Conservation (phyloP, 495 filamentous ascomycete species). For the Jackrogersella minutella region DNA sequence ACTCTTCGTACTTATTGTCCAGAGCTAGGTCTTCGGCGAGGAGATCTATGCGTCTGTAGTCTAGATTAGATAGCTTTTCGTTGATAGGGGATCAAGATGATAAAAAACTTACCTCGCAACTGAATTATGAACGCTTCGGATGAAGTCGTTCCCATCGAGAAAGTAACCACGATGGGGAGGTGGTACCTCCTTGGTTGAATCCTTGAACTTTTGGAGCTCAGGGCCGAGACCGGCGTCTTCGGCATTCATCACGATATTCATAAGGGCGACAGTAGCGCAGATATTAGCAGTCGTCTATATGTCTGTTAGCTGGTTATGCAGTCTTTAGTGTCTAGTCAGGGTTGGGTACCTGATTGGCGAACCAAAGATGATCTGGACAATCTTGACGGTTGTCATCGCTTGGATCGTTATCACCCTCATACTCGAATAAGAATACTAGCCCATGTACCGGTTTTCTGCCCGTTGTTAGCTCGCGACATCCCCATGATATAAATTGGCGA, state of each 20-base stretch:
- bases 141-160: slow-evolving; percentile 75
- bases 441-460: slow-evolving; percentile 76
- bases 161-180: slow-evolving; percentile 78
- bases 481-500: neutral
- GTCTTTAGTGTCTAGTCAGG: neutral
- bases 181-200: slow-evolving; percentile 69
- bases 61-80: neutral
- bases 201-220: slow-evolving; percentile 72
- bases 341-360: slow-evolving; percentile 81
- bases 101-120: slow-evolving; percentile 71
- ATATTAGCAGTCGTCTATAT: slow-evolving; percentile 76
- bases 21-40: slow-evolving; percentile 77
- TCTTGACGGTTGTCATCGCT: slow-evolving; percentile 38
- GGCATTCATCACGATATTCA: slow-evolving; percentile 92
- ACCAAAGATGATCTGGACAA: slow-evolving; percentile 82
- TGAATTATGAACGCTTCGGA: slow-evolving; percentile 85
- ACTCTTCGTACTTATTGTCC: slow-evolving; percentile 64
- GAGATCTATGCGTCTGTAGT: slow-evolving; percentile 74
- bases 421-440: slow-evolving; percentile 83
- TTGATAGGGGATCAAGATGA: neutral
- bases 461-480: slow-evolving; percentile 11
- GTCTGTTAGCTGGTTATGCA: slow-evolving; percentile 3
- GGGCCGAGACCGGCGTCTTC: slow-evolving; percentile 67
- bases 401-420: slow-evolving; percentile 61
- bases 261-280: slow-evolving; percentile 85